phyloP scores from a whole-genome alignment of 805 yeast species.

The Lipomyces mesembrius region DNA sequence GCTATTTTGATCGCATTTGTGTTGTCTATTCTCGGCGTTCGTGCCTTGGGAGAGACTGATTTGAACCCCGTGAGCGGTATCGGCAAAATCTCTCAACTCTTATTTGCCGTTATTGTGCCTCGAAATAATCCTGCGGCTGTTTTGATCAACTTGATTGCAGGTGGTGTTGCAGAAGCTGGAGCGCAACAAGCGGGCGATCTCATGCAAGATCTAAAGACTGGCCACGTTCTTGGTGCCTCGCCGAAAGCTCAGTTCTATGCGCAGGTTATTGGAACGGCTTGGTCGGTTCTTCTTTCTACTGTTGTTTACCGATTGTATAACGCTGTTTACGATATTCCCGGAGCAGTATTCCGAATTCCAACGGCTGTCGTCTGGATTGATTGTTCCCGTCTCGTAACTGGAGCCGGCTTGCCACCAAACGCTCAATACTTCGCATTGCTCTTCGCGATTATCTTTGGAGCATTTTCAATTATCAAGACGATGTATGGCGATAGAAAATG shows the following conservation, averaged over 20 bases:
- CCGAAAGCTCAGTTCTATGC: constrained; percentile 91
- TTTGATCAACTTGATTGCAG: constrained; percentile 84
- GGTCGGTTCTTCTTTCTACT: constrained; percentile 80
- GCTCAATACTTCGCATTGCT: constrained; percentile 68
- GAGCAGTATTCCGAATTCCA: constrained; percentile 79
- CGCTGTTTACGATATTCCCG: constrained; percentile 82
- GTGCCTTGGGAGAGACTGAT: constrained; percentile 97
- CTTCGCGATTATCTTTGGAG: constrained; percentile 69
- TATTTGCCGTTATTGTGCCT: constrained; percentile 84
- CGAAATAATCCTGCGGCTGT: constrained; percentile 76
- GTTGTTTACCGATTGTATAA: constrained; percentile 83
- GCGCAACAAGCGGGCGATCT: constrained; percentile 99
- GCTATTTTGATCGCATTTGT: constrained; percentile 79
- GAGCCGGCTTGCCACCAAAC: constrained; percentile 83
- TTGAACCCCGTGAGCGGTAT: constrained; percentile 96
- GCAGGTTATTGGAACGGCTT: constrained; percentile 83
- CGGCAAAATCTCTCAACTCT: constrained; percentile 87
- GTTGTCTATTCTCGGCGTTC: constrained; percentile 81
- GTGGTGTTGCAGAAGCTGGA: constrained; percentile 97
- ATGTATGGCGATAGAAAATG: constrained; percentile 36
- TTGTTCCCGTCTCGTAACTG: constrained; percentile 90
- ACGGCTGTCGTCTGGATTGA: constrained; percentile 97
- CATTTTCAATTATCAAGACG: constrained; percentile 58
- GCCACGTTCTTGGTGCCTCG: constrained; percentile 87
- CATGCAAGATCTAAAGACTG: constrained; percentile 96